Evolutionary conservation across 2,329 filamentous ascomycete genomes (phyloP), one percentile per base, ranked within the genome.

Genomic region (Lachnellula arida): DNA sequence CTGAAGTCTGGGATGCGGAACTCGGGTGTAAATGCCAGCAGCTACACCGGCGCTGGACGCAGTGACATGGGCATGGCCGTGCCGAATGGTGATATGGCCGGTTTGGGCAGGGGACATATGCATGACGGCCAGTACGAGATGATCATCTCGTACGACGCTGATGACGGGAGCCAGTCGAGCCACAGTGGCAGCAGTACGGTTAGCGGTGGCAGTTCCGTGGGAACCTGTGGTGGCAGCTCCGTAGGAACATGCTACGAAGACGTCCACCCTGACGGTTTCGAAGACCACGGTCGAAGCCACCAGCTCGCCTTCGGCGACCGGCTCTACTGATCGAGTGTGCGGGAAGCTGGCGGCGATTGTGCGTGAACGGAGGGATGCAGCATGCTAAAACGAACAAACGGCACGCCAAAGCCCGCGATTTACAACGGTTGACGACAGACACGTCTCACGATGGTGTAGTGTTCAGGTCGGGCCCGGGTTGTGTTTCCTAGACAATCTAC

Each of bases 241-340:
- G 67, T 69, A 35, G 68, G 68, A 12, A 70, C 70, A 5, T 63
- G 76, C 23, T 80, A 80, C 58, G 76, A 76, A 22, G 76, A 78
- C 25, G 74, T 60, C 3, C 64, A 57, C 5, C 60, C 58, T 8
- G 65, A 66, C 43, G 54, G 56, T 2, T 68, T 61, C 42, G 62
- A 64, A 14, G 63, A 66, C 28, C n/a, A 42, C n/a, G 48, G 53
- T 12, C 51, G 62, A 35, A 46, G 52, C 15, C 53, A 47, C 1
- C 70, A 73, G 9, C 69, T 79, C 61, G 62, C 72, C 34, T 77
- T 77, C 60, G 68, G 73, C 19, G 74, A 76, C 49, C 71, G 77
- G 53, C 67, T 78, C 61, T 78, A 76, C 62, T 77, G 65, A 71
- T 32, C 28, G 28, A 9, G 9, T 32, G 28, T 32, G 28, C 11